These are phyloP conservation scores for Allium sativum DNA, from an alignment of 106 monocot genomes.

Conservation along the genomic window DNA sequence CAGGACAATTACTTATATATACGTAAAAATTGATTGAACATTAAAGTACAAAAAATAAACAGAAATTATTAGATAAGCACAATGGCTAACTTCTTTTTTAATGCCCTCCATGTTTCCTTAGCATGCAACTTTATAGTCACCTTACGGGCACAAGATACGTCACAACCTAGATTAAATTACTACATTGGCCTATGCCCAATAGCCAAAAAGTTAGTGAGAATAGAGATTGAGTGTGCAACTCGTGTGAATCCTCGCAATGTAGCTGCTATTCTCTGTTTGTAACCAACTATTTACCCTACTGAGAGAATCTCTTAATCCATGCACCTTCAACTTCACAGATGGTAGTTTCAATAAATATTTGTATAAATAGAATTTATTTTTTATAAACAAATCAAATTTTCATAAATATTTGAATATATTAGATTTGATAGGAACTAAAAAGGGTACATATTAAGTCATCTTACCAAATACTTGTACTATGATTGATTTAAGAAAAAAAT, in stretches of 20 bases:
- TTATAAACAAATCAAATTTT: too few species aligned
- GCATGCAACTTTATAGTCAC: background rate
- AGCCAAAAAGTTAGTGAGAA: constrained; percentile 35
- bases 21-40: background rate
- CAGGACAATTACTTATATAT: too few species aligned
- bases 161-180: constrained; percentile 46
- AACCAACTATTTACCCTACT: background rate
- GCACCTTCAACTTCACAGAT: constrained; percentile 15
- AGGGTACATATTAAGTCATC: too few species aligned
- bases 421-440: too few species aligned
- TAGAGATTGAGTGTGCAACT: constrained; percentile 65
- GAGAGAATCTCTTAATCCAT: constrained; percentile 22
- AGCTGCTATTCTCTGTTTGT: constrained; percentile 32
- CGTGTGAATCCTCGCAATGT: constrained; percentile 43
- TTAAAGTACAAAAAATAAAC: background rate
- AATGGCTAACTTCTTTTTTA: background rate
- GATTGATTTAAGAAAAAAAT: too few species aligned
- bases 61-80: background rate
- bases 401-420: too few species aligned
- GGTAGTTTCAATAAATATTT: too few species aligned
- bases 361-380: too few species aligned
- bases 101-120: background rate
- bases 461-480: too few species aligned
- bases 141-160: constrained; percentile 37
- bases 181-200: constrained; percentile 50